Conservation (phyloP, 2,329 filamentous ascomycete genomes). For the Leptographium wingfieldii region DNA sequence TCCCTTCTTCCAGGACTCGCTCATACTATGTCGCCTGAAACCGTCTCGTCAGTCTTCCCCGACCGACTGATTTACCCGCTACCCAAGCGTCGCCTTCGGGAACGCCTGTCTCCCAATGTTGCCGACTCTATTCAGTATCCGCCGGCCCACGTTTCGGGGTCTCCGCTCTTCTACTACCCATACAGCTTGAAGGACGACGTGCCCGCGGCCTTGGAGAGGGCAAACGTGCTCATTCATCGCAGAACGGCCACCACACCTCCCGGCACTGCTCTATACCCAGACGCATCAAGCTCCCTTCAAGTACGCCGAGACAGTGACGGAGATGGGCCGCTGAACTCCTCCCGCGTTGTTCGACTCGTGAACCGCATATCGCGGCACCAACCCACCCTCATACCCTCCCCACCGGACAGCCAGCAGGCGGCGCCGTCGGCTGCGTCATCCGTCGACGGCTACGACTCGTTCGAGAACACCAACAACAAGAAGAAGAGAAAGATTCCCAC, state of each 20-base stretch:
- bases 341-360: conserved; percentile 6
- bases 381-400: conserved; percentile 1
- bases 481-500: conserved; percentile 98
- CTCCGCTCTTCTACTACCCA: conserved; percentile 66
- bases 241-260: background rate
- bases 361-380: conserved; percentile 3
- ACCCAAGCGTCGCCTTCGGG: conserved; percentile 77
- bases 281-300: background rate
- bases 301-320: conserved; percentile 39
- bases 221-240: background rate
- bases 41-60: conserved; percentile 67
- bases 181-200: conserved; percentile 39
- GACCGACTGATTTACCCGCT: conserved; percentile 88
- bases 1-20: conserved; percentile 26
- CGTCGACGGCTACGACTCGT: conserved; percentile 85
- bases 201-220: conserved; percentile 29
- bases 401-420: conserved; percentile 25
- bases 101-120: conserved; percentile 74
- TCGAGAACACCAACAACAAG: conserved; percentile 98
- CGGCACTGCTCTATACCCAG: background rate
- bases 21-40: conserved; percentile 56
- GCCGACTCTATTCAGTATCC: conserved; percentile 76
- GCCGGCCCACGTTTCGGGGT: conserved; percentile 54
- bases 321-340: conserved; percentile 29
- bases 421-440: conserved; percentile 57